These are phyloP conservation scores for Beauveria varroae DNA, from an alignment of 2,329 filamentous ascomycete genomes.

Conservation along the genomic window DNA sequence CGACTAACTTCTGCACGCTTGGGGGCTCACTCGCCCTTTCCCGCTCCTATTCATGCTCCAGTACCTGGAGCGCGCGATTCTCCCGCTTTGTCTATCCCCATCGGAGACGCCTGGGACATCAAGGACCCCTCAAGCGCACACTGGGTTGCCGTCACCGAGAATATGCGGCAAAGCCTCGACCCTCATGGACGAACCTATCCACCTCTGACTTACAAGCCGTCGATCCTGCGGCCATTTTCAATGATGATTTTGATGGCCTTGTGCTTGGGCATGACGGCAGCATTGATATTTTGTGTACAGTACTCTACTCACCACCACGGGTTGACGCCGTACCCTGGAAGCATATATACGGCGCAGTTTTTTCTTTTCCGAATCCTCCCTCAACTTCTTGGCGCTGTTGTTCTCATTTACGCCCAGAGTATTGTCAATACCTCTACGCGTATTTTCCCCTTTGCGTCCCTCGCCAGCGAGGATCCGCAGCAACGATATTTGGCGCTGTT, in stretches of 20 bases:
- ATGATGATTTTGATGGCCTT: conserved; percentile 53
- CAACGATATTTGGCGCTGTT: conserved; percentile 60
- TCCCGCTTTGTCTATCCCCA: conserved; percentile 5
- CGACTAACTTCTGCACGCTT: neutral
- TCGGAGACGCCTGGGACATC: neutral
- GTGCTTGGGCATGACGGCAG: conserved; percentile 63
- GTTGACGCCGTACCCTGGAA: conserved; percentile 57
- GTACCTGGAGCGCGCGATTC: neutral
- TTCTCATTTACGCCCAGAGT: conserved; percentile 72
- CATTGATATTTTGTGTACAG: conserved; percentile 63
- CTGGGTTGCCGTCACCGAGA: conserved; percentile 29
- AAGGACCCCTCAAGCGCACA: conserved; percentile 12
- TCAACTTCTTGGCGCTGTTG: conserved; percentile 61
- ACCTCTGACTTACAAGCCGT: conserved; percentile 62
- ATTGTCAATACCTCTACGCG: conserved; percentile 69
- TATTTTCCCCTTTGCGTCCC: conserved; percentile 68
- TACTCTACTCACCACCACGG: conserved; percentile 58
- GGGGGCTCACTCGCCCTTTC: neutral
- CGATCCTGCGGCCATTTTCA: conserved; percentile 59
- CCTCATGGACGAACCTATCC: conserved; percentile 32
- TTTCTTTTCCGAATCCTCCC: conserved; percentile 84
- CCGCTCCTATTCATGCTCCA: neutral
- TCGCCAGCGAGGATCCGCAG: conserved; percentile 57
- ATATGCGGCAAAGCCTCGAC: conserved; percentile 28
- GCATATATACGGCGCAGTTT: conserved; percentile 65